Conservation (phyloP, 305 asterid genomes). For the Fraxinus dipetala region DNA sequence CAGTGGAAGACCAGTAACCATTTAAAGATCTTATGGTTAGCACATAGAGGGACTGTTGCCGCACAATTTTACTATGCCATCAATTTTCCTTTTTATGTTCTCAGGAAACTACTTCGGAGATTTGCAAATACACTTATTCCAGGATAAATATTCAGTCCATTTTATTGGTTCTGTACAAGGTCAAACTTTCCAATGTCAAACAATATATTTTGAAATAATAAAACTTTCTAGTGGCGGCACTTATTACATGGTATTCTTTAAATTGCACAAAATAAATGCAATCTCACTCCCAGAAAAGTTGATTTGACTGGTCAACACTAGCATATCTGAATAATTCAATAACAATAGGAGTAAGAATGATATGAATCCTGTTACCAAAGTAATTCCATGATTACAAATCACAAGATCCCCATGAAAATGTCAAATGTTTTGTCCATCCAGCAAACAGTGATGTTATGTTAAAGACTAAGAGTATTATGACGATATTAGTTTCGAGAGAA, state of each 20-base stretch:
- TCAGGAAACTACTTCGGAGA: not conserved
- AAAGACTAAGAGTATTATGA: not conserved
- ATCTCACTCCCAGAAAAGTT: not conserved
- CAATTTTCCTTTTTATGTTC: not conserved
- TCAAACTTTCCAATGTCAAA: not conserved
- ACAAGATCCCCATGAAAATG: not conserved
- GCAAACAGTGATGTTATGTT: not conserved
- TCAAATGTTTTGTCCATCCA: not conserved
- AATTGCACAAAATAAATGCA: slow-evolving; percentile 4
- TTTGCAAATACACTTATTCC: not conserved
- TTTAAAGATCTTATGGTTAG: not conserved
- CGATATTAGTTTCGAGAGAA: not conserved
- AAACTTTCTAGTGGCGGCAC: not conserved
- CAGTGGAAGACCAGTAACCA: not conserved
- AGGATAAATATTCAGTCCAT: not conserved
- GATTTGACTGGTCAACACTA: not conserved
- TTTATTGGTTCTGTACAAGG: not conserved
- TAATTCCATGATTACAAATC: not conserved
- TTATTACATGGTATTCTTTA: not conserved
- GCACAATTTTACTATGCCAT: slow-evolving; percentile 5
- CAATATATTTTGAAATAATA: not conserved
- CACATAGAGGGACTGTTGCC: not conserved
- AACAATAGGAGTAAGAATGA: not conserved
- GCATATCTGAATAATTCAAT: not conserved
- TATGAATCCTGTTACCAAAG: not conserved